Evolutionary conservation across 2,329 filamentous ascomycete genomes (phyloP).

Genomic region (Aspergillus spinulosporus): DNA sequence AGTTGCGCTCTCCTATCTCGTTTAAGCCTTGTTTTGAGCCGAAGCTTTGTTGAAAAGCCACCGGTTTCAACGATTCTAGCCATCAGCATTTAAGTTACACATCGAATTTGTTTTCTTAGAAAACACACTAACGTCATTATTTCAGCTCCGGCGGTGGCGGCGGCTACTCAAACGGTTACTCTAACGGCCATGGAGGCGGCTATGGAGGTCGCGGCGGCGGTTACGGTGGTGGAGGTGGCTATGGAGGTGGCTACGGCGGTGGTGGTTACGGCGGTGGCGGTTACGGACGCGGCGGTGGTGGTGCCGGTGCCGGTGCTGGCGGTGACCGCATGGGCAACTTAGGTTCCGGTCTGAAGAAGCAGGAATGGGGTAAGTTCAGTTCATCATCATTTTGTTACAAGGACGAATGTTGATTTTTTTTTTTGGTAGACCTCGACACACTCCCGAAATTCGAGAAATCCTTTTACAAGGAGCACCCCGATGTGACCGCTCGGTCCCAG

Average conservation of each 20-base stretch:
- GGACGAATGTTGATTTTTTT: background rate
- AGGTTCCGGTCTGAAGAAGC: conserved; percentile 81
- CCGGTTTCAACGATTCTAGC: background rate
- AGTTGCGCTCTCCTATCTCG: background rate
- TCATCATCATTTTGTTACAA: background rate
- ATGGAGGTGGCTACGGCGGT: conserved; percentile 29
- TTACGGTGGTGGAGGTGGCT: conserved; percentile 30
- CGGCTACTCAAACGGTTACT: conserved; percentile 53
- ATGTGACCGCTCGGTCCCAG: conserved; percentile 70
- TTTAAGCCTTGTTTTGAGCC: background rate
- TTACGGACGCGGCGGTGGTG: conserved; percentile 18
- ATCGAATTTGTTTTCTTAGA: background rate
- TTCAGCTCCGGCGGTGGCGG: conserved; percentile 41
- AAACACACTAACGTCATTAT: background rate
- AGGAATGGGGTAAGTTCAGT: conserved; percentile 74
- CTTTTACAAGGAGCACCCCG: conserved; percentile 94
- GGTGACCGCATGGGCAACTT: conserved; percentile 95
- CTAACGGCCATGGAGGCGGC: conserved; percentile 36
- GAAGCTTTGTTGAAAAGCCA: background rate
- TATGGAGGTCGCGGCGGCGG: conserved; percentile 33
- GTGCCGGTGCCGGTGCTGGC: conserved; percentile 60
- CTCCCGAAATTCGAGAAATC: conserved; percentile 98
- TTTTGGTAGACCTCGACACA: conserved; percentile 64
- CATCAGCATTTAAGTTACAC: background rate
- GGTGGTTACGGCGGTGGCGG: conserved; percentile 22